Evolutionary conservation across 2,329 filamentous ascomycete species (phyloP).

Genomic region (Trichoderma harzianum): DNA sequence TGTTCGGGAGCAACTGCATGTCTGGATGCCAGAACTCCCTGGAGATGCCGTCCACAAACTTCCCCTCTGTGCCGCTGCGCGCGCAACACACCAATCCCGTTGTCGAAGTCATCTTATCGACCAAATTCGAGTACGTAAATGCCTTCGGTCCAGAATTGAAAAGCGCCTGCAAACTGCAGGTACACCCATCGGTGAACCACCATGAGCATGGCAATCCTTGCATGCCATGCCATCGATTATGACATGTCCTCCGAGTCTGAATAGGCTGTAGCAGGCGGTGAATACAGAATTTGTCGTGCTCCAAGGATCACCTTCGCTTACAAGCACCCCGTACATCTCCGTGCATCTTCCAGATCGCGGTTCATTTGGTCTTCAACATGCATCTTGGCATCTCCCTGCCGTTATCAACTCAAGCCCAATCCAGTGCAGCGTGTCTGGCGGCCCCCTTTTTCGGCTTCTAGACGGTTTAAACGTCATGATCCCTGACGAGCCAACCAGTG

Average conservation of each 20-base stretch:
- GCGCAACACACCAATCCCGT: background rate
- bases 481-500: constrained; percentile 2
- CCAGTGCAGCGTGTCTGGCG: background rate
- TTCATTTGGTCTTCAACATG: background rate
- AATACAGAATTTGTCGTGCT: background rate
- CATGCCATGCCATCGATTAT: background rate
- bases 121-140: background rate
- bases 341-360: constrained; percentile 6
- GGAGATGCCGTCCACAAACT: background rate
- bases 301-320: constrained; percentile 1
- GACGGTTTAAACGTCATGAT: constrained; percentile 4
- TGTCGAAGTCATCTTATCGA: background rate
- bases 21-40: background rate
- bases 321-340: background rate
- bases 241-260: background rate
- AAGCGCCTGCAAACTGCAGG: background rate
- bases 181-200: constrained; percentile 3
- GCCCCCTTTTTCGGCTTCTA: constrained; percentile 1
- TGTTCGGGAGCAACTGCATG: background rate
- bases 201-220: constrained; percentile 2
- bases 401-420: background rate
- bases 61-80: background rate
- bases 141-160: background rate
- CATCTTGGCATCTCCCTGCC: background rate
- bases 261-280: constrained; percentile 1